These are phyloP conservation scores for Reutealis trisperma DNA, from an alignment of 345 rosid species.

Conservation along the genomic window DNA sequence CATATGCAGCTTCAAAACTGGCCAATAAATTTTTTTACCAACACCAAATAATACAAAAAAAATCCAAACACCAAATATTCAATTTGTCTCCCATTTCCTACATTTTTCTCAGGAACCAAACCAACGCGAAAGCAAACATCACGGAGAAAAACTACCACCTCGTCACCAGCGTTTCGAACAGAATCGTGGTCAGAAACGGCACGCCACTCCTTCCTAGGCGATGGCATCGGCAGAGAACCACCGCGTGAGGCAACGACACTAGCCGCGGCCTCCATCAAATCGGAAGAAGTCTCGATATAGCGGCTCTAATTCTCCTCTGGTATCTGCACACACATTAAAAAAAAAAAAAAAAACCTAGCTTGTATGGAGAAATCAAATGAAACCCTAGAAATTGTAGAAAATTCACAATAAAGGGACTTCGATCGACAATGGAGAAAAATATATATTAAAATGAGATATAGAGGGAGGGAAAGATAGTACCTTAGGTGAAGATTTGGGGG, in stretches of 20 bases:
- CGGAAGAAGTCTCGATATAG: slow-evolving; percentile 17
- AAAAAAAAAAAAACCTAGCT: slow-evolving; percentile 9
- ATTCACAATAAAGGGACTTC: neutral
- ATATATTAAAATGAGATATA: neutral
- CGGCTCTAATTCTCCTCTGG: slow-evolving; percentile 22
- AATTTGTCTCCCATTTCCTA: neutral
- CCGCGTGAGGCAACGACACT: slow-evolving; percentile 57
- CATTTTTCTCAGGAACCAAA: slow-evolving; percentile 8
- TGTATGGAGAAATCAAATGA: neutral
- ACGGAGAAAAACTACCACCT: slow-evolving; percentile 38
- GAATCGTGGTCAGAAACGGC: slow-evolving; percentile 79
- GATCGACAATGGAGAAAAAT: slow-evolving; percentile 3
- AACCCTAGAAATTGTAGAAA: slow-evolving; percentile 24
- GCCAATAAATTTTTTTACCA: neutral
- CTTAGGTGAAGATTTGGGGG: neutral
- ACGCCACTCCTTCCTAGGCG: slow-evolving; percentile 87
- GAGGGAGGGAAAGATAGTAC: neutral
- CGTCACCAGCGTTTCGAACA: slow-evolving; percentile 54
- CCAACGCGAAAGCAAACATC: neutral
- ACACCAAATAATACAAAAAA: neutral
- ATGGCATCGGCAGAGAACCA: slow-evolving; percentile 63
- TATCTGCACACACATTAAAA: neutral
- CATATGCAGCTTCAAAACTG: neutral
- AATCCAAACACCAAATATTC: neutral
- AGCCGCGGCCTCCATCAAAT: slow-evolving; percentile 86